These are phyloP conservation scores for Crotalaria pallida DNA, from an alignment of 306 rosid genomes.

Conservation along the genomic window DNA sequence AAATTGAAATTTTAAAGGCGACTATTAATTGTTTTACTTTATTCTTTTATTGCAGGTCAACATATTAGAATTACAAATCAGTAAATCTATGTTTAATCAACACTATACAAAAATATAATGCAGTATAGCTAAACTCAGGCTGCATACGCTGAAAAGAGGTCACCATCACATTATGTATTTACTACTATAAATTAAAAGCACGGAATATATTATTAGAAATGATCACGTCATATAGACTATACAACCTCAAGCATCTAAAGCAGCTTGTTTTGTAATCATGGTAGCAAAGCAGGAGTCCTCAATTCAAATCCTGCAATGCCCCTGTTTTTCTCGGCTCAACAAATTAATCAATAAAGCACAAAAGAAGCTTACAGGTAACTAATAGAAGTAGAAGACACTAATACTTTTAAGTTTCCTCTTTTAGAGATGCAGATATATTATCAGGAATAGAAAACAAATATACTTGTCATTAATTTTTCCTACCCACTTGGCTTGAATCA, in stretches of 20 bases:
- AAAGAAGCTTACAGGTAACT: background rate
- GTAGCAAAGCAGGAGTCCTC: background rate
- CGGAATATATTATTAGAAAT: background rate
- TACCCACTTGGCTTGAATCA: slow-evolving; percentile 80
- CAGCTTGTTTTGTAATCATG: background rate
- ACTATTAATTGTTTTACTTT: background rate
- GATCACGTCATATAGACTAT: background rate
- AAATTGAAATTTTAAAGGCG: background rate
- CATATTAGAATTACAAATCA: background rate
- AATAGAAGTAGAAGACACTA: background rate
- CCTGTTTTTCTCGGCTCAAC: background rate
- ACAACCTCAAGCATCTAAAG: background rate
- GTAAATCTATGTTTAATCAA: background rate
- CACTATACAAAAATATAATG: background rate
- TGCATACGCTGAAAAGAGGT: background rate
- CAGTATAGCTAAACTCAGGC: background rate
- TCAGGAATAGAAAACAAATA: background rate
- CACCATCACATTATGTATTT: background rate
- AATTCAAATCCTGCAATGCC: background rate
- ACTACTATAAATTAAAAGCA: background rate
- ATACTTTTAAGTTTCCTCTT: background rate
- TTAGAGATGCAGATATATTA: background rate
- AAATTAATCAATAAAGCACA: background rate
- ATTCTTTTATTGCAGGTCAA: background rate
- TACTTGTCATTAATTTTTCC: slow-evolving; percentile 4